Percentiles rank a stretch among this genome's conserved stretches.
Evolutionary conservation across 805 yeast genomes (phyloP).

Genomic region (Blastobotrys muscicola): DNA sequence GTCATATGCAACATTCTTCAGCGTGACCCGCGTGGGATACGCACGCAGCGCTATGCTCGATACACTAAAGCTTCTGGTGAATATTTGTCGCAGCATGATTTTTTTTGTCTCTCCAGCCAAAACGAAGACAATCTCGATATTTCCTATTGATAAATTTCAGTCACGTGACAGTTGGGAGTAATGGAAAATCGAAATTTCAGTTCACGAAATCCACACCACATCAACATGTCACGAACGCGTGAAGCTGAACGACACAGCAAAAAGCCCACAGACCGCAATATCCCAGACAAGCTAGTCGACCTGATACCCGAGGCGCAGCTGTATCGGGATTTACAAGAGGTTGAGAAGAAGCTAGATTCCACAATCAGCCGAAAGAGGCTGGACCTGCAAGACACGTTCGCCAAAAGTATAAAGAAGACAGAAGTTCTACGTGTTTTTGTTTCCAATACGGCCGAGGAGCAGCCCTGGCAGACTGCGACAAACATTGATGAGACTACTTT

Average conservation of each 20-base stretch:
- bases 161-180: no score
- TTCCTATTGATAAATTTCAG: no score
- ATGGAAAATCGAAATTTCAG: no score
- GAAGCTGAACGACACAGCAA: slow-evolving; percentile 1
- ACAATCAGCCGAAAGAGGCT: slow-evolving; percentile 72
- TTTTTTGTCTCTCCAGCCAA: no score
- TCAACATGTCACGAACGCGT: no score
- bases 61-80: no score
- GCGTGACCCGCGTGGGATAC: no score
- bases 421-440: slow-evolving; percentile 69
- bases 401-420: slow-evolving; percentile 38
- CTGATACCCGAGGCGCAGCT: slow-evolving; percentile 61
- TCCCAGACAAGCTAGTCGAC: slow-evolving; percentile 37
- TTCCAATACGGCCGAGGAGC: slow-evolving; percentile 74
- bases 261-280: slow-evolving; percentile 44
- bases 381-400: slow-evolving; percentile 67
- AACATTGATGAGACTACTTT: slow-evolving; percentile 28
- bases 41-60: no score
- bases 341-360: slow-evolving; percentile 77
- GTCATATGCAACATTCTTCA: no score
- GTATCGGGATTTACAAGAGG: slow-evolving; percentile 62
- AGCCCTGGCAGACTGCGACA: slow-evolving; percentile 65
- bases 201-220: no score
- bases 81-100: no score
- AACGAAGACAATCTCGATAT: no score